Percentiles rank a stretch among this genome's conserved stretches.
Conservation (phyloP, 75 land plant species). For the Larix kaempferi region DNA sequence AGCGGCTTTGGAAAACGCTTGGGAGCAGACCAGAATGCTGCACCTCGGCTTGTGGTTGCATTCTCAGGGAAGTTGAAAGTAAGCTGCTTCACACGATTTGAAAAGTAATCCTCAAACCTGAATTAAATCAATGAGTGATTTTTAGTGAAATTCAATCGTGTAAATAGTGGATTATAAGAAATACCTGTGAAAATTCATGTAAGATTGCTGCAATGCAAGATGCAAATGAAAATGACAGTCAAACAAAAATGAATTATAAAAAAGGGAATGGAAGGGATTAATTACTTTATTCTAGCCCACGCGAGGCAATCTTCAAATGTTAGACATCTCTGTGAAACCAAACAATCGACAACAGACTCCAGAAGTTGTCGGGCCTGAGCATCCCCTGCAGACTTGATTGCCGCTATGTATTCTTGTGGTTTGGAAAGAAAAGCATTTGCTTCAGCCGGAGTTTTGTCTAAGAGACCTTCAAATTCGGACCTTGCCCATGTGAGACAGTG, state of each 20-base stretch:
- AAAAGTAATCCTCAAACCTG: constrained; percentile 95
- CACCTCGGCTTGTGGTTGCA: constrained; percentile 74
- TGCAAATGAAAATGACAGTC: too few relatives aligned
- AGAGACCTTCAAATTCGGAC: constrained; percentile 89
- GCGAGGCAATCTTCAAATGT: constrained; percentile 77
- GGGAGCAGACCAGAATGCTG: constrained; percentile 77
- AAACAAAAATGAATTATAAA: too few relatives aligned
- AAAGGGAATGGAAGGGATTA: not conserved
- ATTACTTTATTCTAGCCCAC: constrained; percentile 80
- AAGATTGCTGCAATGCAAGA: too few relatives aligned
- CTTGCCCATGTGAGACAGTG: constrained; percentile 94
- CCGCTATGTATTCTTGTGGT: constrained; percentile 57
- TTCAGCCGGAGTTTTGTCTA: constrained; percentile 89
- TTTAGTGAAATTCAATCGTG: too few relatives aligned
- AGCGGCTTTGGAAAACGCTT: constrained; percentile 82
- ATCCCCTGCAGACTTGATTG: constrained; percentile 79
- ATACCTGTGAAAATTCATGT: too few relatives aligned
- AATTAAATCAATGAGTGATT: not conserved
- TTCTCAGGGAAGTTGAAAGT: constrained; percentile 90
- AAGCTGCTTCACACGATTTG: constrained; percentile 92
- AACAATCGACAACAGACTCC: constrained; percentile 77
- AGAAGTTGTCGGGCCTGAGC: constrained; percentile 82
- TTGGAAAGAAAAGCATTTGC: constrained; percentile 65
- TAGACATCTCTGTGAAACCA: constrained; percentile 66
- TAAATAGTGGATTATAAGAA: too few relatives aligned